A percentile compares a stretch with the other conserved stretches of the same genome.
These are phyloP conservation scores for Pyrenula aspistea DNA, from an alignment of 495 filamentous ascomycete genomes.

Conservation along the genomic window DNA sequence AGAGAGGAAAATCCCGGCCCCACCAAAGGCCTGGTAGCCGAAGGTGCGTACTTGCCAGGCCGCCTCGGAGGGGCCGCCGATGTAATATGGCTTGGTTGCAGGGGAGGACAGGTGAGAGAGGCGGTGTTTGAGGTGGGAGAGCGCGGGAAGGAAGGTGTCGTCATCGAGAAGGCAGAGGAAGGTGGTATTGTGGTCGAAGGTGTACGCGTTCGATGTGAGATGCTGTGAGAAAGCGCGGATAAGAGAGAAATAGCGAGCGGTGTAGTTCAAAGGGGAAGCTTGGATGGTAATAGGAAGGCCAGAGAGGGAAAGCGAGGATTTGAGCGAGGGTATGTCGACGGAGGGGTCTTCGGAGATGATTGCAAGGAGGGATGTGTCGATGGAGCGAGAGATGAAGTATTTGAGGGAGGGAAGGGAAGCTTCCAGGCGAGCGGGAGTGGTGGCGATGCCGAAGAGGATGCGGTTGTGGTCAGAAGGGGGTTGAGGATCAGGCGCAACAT, in stretches of 20 bases:
- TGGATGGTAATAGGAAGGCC: slow-evolving; percentile 44
- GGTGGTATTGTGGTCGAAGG: slow-evolving; percentile 30
- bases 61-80: slow-evolving; percentile 54
- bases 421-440: neutral
- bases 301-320: slow-evolving; percentile 34
- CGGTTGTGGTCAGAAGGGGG: neutral
- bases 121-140: slow-evolving; percentile 36
- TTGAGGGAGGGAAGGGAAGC: neutral
- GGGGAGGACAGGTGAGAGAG: slow-evolving; percentile 41
- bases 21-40: slow-evolving; percentile 57
- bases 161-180: slow-evolving; percentile 61
- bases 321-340: slow-evolving; percentile 25
- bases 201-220: slow-evolving; percentile 27
- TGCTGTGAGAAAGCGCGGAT: slow-evolving; percentile 41
- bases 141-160: slow-evolving; percentile 61
- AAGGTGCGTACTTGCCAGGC: slow-evolving; percentile 44
- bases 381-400: neutral
- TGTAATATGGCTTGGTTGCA: slow-evolving; percentile 33
- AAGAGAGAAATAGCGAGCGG: slow-evolving; percentile 53
- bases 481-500: neutral
- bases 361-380: neutral
- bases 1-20: slow-evolving; percentile 56
- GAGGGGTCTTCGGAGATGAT: neutral
- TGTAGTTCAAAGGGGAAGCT: slow-evolving; percentile 38
- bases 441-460: neutral